Evolutionary conservation across 345 rosid genomes (phyloP).

Genomic region (Linum tenue): DNA sequence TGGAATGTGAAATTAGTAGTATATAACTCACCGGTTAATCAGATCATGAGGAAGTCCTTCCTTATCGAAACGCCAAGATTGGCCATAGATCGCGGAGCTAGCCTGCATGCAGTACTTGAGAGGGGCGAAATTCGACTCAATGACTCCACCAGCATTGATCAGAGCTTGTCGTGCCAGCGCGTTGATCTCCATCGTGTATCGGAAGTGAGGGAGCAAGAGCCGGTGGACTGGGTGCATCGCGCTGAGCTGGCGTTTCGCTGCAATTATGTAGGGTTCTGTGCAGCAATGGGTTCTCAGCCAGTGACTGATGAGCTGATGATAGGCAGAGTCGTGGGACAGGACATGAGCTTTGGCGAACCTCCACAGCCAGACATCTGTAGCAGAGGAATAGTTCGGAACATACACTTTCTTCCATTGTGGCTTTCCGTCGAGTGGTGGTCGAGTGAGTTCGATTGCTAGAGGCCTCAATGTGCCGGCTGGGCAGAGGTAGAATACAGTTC

Average conservation of each 20-base stretch:
- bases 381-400: slow-evolving; percentile 26
- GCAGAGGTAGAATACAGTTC: slow-evolving; percentile 51
- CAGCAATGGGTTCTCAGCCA: slow-evolving; percentile 69
- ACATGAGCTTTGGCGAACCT: slow-evolving; percentile 60
- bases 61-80: slow-evolving; percentile 44
- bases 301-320: slow-evolving; percentile 64
- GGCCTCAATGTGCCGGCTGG: slow-evolving; percentile 46
- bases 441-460: slow-evolving; percentile 53
- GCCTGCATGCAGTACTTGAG: slow-evolving; percentile 46
- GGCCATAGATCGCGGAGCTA: slow-evolving; percentile 44
- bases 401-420: slow-evolving; percentile 62
- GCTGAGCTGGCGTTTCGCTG: slow-evolving; percentile 60
- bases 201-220: slow-evolving; percentile 57
- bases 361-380: slow-evolving; percentile 64
- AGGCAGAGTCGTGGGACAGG: slow-evolving; percentile 49
- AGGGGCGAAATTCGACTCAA: slow-evolving; percentile 53
- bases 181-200: slow-evolving; percentile 75
- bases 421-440: slow-evolving; percentile 42
- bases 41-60: slow-evolving; percentile 47
- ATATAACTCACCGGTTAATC: slow-evolving; percentile 33
- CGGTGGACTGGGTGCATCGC: slow-evolving; percentile 58
- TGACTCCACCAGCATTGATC: slow-evolving; percentile 46
- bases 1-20: no score
- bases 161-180: slow-evolving; percentile 53
- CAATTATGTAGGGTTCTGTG: slow-evolving; percentile 61